A percentile compares a stretch with the other conserved stretches of the same genome.
Conservation (phyloP, 352 stramenopile genomes). For the Aphanomyces euteiches region DNA sequence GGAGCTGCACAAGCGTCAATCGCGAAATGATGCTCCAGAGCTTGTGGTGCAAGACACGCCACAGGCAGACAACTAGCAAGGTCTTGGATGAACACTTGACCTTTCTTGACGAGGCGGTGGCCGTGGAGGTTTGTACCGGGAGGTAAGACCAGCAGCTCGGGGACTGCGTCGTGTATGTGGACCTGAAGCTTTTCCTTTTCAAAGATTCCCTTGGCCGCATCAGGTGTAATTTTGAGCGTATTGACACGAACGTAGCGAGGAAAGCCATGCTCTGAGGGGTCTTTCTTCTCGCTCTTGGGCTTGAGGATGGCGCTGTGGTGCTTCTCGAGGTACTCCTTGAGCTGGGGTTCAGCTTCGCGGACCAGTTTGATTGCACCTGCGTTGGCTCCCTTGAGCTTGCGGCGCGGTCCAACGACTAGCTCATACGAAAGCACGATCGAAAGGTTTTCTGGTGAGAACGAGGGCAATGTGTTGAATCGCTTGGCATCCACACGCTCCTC, state of each 20-base stretch:
- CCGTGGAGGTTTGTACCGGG: slow-evolving; percentile 83
- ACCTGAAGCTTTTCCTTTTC: slow-evolving; percentile 60
- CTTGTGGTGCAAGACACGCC: slow-evolving; percentile 75
- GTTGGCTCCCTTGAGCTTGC: slow-evolving; percentile 26
- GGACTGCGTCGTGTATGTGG: slow-evolving; percentile 78
- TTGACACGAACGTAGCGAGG: slow-evolving; percentile 94
- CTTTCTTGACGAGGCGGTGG: slow-evolving; percentile 69
- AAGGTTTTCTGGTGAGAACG: slow-evolving; percentile 27
- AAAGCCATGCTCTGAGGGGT: slow-evolving; percentile 32
- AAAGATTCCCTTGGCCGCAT: slow-evolving; percentile 49
- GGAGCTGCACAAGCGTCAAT: slow-evolving; percentile 97
- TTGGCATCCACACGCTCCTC: slow-evolving; percentile 22
- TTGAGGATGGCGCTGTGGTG: background rate
- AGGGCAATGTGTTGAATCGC: slow-evolving; percentile 24
- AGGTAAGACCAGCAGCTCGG: slow-evolving; percentile 89
- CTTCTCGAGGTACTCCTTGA: slow-evolving; percentile 11
- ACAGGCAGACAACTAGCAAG: slow-evolving; percentile 97
- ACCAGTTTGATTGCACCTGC: slow-evolving; percentile 6
- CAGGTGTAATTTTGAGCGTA: slow-evolving; percentile 58
- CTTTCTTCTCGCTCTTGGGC: background rate
- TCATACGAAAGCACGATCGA: slow-evolving; percentile 22
- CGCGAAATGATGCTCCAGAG: slow-evolving; percentile 36
- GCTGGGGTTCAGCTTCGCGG: background rate
- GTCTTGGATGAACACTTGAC: slow-evolving; percentile 94
- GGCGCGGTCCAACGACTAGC: slow-evolving; percentile 17